Base-by-base conservation (phyloP, 371 early-diverging fungal species). In the Saksenaea vasiformis region DNA sequence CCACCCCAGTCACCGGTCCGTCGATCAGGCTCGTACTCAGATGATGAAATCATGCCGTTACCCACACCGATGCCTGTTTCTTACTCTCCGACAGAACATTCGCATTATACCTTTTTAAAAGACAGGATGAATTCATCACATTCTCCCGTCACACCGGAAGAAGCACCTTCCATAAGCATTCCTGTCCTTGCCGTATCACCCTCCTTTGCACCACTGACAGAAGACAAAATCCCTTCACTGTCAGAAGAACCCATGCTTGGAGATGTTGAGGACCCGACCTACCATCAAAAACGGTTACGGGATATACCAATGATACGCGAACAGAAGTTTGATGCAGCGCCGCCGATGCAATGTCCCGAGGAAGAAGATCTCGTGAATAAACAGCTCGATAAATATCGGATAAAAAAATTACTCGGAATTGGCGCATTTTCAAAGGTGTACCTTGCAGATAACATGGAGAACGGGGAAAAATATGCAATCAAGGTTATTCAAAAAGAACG, bases 391-490 rank as follows among this genome's bases (percentile, higher is more conserved):
- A 56, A 62, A 1, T 82, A 69, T 41, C 70, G 65, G 24, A 66
- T 82, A 26, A 47, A 56, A 36, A 62, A 66, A 27, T 43, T 76
- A 24, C 41, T 82, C n/a, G 82, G 79, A 2, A 69, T 75, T 1
- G 82, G 82, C 39, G 82, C 82, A 4, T 82, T 82, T 62, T 79
- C 79, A 26, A 72, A 72, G 57, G 82, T 82, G 5, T 82, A 76
- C 60, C 54, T 82, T 22, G 79, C 73, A 7, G 60, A 67, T 9
- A 70, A 66, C 56, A 15, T 56, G 9, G 36, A 68, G 2, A 47
- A 64, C 5, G 60, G 51, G 10, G 36, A 62, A 36, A 64, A 69
- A 8, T 76, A 64, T 64, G 82, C 82, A 14, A 70, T 79, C 19
- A 82, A 82, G 39, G 72, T 72, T 15, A 71, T 82, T 24, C 71